Evolutionary conservation across 2,329 filamentous ascomycete species (phyloP), one percentile per base, ranked within the genome.

Genomic region (Lomentospora prolificans): DNA sequence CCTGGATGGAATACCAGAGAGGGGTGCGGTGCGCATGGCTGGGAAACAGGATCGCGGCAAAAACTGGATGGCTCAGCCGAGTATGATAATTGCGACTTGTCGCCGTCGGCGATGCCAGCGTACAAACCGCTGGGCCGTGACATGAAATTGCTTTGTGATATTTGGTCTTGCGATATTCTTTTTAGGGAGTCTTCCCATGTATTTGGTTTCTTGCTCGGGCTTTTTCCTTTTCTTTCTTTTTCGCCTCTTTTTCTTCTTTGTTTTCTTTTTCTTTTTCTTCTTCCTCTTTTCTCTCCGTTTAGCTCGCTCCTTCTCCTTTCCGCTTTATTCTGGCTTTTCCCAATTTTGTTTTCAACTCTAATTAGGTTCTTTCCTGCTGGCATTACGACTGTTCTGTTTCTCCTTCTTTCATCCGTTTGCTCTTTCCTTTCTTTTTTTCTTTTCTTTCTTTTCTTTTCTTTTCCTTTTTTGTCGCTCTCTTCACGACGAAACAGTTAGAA

Each of bases 1-100:
- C 14, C 24, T 54, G 52, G 52, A 44, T 54, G 52, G 25, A 39
- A 14, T 3, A 28, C 14, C 33, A 54, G 36, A 44, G 52, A 22
- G 25, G 7, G 3, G 5, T 22, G 12, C 36, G 52, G 25, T 54
- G 52, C n/a, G 52, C 22, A 14, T 54, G 52, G 52, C 14, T 54
- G 1, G 33, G 24, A 1, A 19, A 3, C 22, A 54, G 31, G 17
- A 14, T 53, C 41, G 9, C 10, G 3, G 28, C 3, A 41, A 41
- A 41, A 17, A 41, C 19, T 7, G 36, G n/a, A n/a, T n/a, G n/a
- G n/a, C n/a, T n/a, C n/a, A n/a, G n/a, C n/a, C n/a, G n/a, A n/a
- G n/a, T n/a, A n/a, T n/a, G n/a, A n/a, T n/a, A n/a, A n/a, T n/a
- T n/a, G n/a, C n/a, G n/a, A n/a, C n/a, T n/a, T n/a, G n/a, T n/a